A percentile compares a stretch with the other conserved stretches of the same genome.
Conservation (phyloP, 2,329 filamentous ascomycete species). For the Arthrobotrys sphaeroides region DNA sequence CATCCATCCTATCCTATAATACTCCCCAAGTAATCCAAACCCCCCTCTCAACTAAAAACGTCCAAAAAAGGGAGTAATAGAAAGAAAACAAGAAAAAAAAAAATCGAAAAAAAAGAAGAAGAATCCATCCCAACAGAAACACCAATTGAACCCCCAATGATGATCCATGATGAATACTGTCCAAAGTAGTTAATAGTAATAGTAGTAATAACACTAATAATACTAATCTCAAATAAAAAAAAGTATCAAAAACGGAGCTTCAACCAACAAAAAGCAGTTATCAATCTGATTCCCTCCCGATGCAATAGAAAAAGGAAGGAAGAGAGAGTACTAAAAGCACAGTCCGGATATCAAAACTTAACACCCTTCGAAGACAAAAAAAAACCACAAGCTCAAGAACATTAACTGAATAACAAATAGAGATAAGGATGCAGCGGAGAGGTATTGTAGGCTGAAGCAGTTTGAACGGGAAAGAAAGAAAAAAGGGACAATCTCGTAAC, state of each 20-base stretch:
- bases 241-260: neutral
- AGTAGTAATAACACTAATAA: slow-evolving; percentile 6
- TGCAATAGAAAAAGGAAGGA: slow-evolving; percentile 9
- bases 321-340: neutral
- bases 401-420: neutral
- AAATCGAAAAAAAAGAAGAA: neutral
- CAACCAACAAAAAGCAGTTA: slow-evolving; percentile 11
- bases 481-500: slow-evolving; percentile 22
- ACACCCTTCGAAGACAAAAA: slow-evolving; percentile 6
- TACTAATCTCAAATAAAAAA: neutral
- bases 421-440: slow-evolving; percentile 53
- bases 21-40: neutral
- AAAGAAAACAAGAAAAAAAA: neutral
- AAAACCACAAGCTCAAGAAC: neutral
- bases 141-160: neutral
- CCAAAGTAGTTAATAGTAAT: neutral
- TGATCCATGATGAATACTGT: neutral
- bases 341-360: slow-evolving; percentile 8
- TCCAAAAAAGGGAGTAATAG: too few relatives aligned
- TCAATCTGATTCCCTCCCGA: slow-evolving; percentile 29
- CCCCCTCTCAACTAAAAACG: neutral
- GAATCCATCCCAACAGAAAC: neutral
- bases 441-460: slow-evolving; percentile 34
- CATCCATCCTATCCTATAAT: neutral
- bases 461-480: neutral